These are phyloP conservation scores for Globisporangium mamillatum DNA, from an alignment of 352 stramenopile genomes.

Conservation along the genomic window DNA sequence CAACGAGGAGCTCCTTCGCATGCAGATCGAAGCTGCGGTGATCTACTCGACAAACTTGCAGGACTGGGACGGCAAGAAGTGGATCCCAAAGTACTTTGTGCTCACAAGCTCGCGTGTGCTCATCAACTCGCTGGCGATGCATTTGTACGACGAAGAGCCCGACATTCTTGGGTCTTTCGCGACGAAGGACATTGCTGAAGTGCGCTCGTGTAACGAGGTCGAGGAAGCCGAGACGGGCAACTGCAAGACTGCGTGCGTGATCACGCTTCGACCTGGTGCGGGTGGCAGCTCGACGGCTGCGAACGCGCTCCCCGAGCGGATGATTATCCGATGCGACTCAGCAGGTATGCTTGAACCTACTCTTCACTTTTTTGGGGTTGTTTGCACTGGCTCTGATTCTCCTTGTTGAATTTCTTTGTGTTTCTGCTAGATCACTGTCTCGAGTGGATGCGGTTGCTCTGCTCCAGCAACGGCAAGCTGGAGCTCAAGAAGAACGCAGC, in stretches of 20 bases:
- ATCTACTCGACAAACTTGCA: slow-evolving; percentile 84
- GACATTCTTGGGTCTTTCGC: slow-evolving; percentile 81
- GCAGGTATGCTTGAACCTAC: slow-evolving; percentile 42
- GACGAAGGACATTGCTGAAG: slow-evolving; percentile 76
- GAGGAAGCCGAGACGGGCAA: slow-evolving; percentile 62
- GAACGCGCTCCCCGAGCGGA: slow-evolving; percentile 39
- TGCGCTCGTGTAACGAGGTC: slow-evolving; percentile 73
- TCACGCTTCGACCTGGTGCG: slow-evolving; percentile 35
- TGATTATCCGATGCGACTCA: slow-evolving; percentile 80
- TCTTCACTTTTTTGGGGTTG: background rate
- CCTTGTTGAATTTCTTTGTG: background rate
- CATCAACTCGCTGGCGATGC: slow-evolving; percentile 74
- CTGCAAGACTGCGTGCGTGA: slow-evolving; percentile 55
- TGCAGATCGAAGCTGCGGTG: slow-evolving; percentile 79
- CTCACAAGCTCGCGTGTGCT: slow-evolving; percentile 78
- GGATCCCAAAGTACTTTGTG: slow-evolving; percentile 89
- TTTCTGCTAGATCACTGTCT: slow-evolving; percentile 67
- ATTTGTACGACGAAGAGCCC: slow-evolving; percentile 86
- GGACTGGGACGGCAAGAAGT: slow-evolving; percentile 84
- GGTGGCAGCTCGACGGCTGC: slow-evolving; percentile 11
- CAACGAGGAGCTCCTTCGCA: slow-evolving; percentile 79
- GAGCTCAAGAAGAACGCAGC: slow-evolving; percentile 88
- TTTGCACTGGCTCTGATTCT: background rate
- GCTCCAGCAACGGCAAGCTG: slow-evolving; percentile 80
- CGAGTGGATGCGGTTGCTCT: slow-evolving; percentile 87